Evolutionary conservation across 139 green algal species (phyloP), one percentile per base, ranked within the genome.

Genomic region (Diplosphaera chodatii): DNA sequence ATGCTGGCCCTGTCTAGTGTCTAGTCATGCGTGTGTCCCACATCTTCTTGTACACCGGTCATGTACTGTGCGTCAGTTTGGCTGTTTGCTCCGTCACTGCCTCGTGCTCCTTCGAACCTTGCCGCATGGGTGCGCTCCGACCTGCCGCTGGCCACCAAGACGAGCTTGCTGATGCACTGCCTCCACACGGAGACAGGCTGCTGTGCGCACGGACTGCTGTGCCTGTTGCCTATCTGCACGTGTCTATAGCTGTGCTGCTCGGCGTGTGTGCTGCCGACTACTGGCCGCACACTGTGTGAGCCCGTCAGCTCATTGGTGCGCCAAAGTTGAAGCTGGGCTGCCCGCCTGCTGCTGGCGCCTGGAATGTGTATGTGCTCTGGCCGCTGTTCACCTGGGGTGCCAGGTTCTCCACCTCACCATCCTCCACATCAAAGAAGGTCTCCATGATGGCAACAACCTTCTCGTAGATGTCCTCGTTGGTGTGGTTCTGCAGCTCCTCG

Each of bases 391-490:
- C 32, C 40, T 69, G 67, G 15, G 94, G 94, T 20, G 93, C 91
- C 40, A 98, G 78, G 78, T 97, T 96, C 81, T 98, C 93, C 64
- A 95, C 95, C 69, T 98, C 94, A 20, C 90, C 92, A 34, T 98
- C 94, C 67, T 98, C 94, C 41, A 96, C 83, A 27, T 97, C 94
- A 70, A 98, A 98, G 83, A 97, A 97, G 8, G 80, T 83, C 82
- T 92, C 83, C 62, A 67, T 37, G 62, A 67, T 67, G 62, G 29
- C 5, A 5, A 70, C n/a, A n/a, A n/a, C 91, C 89, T 99, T 99
- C 67, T 99, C 89, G 76, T 98, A 98, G 71, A 99, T 93, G 63
- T 99, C 96, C 76, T 98, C 93, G 74, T 97, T 96, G 29, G 72
- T 78, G 84, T 97, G 92, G 67, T 94, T 94, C 85, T 98, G 93